Evolutionary conservation across 805 yeast genomes (phyloP).

Genomic region (Scheffersomyces spartinae): DNA sequence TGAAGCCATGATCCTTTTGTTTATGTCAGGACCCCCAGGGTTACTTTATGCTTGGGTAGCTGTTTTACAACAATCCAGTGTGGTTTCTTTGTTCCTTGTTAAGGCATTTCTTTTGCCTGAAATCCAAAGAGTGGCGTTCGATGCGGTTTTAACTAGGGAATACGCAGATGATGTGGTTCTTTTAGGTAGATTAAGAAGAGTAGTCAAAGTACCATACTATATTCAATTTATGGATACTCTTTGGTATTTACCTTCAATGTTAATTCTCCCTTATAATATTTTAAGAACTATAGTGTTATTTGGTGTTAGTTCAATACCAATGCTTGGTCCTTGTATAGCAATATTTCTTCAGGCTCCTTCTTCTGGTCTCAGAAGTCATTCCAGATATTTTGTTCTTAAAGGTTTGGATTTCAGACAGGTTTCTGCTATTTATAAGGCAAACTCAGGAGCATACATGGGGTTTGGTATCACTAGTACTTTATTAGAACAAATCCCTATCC

Average conservation of each 20-base stretch:
- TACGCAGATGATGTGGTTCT: conserved; percentile 34
- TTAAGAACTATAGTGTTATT: conserved; percentile 22
- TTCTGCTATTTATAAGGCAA: conserved; percentile 20
- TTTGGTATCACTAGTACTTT: conserved; percentile 43
- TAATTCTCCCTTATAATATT: conserved; percentile 31
- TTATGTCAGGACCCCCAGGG: conserved; percentile 42
- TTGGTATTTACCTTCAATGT: conserved; percentile 23
- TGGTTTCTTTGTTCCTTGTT: conserved; percentile 30
- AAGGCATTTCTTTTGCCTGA: conserved; percentile 34
- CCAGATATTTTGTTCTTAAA: conserved; percentile 46
- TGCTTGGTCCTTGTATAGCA: conserved; percentile 46
- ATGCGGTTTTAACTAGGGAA: conserved; percentile 34
- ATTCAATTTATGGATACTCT: conserved; percentile 17
- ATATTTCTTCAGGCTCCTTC: conserved; percentile 41
- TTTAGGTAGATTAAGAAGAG: conserved; percentile 22
- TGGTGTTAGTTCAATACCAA: conserved; percentile 38
- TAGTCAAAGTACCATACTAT: conserved; percentile 17
- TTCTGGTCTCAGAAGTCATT: conserved; percentile 40
- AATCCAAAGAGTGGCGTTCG: conserved; percentile 36
- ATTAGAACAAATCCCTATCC: conserved; percentile 43
- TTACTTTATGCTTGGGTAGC: conserved; percentile 33
- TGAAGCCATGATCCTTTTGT: conserved; percentile 26
- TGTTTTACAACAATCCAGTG: conserved; percentile 30
- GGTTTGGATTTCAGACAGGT: conserved; percentile 34
- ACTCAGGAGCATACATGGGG: conserved; percentile 29